Evolutionary conservation across 768 basidiomycete species (phyloP).

Genomic region (Leccinum incarnatum): DNA sequence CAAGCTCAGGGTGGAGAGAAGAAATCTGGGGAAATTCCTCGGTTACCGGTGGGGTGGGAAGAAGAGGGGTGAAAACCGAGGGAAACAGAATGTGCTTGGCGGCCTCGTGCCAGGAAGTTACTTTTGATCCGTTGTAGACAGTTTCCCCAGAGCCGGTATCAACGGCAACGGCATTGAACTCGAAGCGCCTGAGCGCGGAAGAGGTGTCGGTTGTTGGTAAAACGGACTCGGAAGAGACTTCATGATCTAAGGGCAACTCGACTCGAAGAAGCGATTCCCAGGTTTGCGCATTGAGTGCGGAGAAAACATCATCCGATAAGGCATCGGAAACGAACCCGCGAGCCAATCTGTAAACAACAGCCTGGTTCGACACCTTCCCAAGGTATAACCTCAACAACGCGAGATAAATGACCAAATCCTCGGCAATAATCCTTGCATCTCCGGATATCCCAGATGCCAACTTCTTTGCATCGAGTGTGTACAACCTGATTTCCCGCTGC

Average conservation of each 20-base stretch:
- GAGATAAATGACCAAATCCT: constrained; percentile 64
- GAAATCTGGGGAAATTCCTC: constrained; percentile 59
- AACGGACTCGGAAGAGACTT: constrained; percentile 10
- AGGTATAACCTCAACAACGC: constrained; percentile 86
- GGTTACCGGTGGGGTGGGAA: constrained; percentile 27
- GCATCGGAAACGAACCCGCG: constrained; percentile 42
- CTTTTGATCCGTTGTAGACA: constrained; percentile 56
- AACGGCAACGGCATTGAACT: constrained; percentile 72
- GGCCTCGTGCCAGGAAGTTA: constrained; percentile 78
- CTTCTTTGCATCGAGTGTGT: constrained; percentile 55
- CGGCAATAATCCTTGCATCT: constrained; percentile 41
- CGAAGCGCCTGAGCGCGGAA: constrained; percentile 52
- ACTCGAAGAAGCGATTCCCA: constrained; percentile 69
- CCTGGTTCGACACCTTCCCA: constrained; percentile 57
- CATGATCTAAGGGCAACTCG: constrained; percentile 34
- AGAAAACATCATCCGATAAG: constrained; percentile 40
- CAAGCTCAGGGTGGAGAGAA: constrained; percentile 77
- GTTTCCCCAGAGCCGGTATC: constrained; percentile 57
- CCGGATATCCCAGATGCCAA: constrained; percentile 39
- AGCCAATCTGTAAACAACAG: constrained; percentile 51
- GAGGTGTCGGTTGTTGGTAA: constrained; percentile 20
- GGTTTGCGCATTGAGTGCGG: constrained; percentile 53
- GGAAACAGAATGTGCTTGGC: constrained; percentile 90
- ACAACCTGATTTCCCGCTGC: constrained; percentile 55
- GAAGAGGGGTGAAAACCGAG: constrained; percentile 63